Conservation (phyloP, 2,329 filamentous ascomycete genomes). For the Ceratocystis huliohia region DNA sequence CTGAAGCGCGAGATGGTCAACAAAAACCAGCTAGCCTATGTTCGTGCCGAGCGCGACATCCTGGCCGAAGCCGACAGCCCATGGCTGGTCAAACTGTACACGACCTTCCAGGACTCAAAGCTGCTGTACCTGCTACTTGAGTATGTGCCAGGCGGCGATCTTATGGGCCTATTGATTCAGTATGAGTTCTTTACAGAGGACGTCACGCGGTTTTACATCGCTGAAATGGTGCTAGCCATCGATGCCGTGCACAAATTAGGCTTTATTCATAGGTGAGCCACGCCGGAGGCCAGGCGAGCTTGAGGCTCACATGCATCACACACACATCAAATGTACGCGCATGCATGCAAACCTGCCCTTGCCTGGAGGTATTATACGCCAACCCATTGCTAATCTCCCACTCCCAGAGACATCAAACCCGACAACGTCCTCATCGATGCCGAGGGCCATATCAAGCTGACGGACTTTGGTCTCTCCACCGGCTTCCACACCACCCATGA, state of each 20-base stretch:
- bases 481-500: slow-evolving; percentile 97
- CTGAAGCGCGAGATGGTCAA: slow-evolving; percentile 76
- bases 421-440: slow-evolving; percentile 96
- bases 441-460: slow-evolving; percentile 93
- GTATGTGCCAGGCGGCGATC: slow-evolving; percentile 64
- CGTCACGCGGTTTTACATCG: slow-evolving; percentile 75
- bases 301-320: too few relatives aligned
- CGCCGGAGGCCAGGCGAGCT: neutral
- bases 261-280: slow-evolving; percentile 63
- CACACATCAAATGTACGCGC: too few relatives aligned
- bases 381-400: neutral
- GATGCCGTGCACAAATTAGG: slow-evolving; percentile 69
- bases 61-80: slow-evolving; percentile 67
- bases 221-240: slow-evolving; percentile 67
- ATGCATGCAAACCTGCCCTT: too few relatives aligned
- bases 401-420: slow-evolving; percentile 76
- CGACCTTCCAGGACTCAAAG: slow-evolving; percentile 63
- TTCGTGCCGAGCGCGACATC: slow-evolving; percentile 67
- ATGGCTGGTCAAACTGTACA: slow-evolving; percentile 69
- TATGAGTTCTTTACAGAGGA: slow-evolving; percentile 75
- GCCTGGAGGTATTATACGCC: too few relatives aligned
- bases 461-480: slow-evolving; percentile 93
- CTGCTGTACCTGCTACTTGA: slow-evolving; percentile 75
- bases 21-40: slow-evolving; percentile 66
- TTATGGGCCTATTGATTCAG: slow-evolving; percentile 79